Evolutionary conservation across 805 yeast species (phyloP).

Genomic region (Lachancea sp.): DNA sequence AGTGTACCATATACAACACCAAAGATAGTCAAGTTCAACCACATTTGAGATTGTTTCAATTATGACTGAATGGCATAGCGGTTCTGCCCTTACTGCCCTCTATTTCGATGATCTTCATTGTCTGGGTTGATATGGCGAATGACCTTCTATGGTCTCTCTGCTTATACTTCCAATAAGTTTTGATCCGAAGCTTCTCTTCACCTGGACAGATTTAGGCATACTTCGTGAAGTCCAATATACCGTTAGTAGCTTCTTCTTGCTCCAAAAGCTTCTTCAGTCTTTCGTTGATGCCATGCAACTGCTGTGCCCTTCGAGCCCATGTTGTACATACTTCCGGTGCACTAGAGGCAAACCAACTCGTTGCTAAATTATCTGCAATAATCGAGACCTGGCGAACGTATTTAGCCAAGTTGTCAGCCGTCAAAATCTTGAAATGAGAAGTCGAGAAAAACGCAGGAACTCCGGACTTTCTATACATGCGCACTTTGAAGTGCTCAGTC

Average conservation of each 20-base stretch:
- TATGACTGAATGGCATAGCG: no score
- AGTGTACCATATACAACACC: no score
- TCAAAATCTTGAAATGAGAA: slow-evolving; percentile 64
- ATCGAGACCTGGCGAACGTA: slow-evolving; percentile 63
- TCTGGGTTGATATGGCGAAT: no score
- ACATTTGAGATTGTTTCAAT: no score
- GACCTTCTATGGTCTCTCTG: no score
- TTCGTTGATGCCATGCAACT: slow-evolving; percentile 4
- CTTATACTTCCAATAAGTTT: no score
- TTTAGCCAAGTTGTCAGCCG: slow-evolving; percentile 50
- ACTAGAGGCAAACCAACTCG: slow-evolving; percentile 51
- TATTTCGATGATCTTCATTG: no score
- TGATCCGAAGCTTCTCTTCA: no score
- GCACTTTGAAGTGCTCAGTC: slow-evolving; percentile 48
- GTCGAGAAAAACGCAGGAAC: slow-evolving; percentile 75
- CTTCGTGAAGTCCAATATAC: neutral
- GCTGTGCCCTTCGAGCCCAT: slow-evolving; percentile 14
- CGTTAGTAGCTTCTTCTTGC: neutral
- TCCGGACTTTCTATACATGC: slow-evolving; percentile 57
- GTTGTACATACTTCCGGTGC: slow-evolving; percentile 19
- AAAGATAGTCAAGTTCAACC: no score
- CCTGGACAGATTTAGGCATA: neutral
- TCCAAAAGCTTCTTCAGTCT: neutral
- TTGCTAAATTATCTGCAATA: slow-evolving; percentile 65
- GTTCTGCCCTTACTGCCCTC: no score